Base-by-base conservation (phyloP, 2,329 filamentous ascomycete species). In the Huntiella savannae region DNA sequence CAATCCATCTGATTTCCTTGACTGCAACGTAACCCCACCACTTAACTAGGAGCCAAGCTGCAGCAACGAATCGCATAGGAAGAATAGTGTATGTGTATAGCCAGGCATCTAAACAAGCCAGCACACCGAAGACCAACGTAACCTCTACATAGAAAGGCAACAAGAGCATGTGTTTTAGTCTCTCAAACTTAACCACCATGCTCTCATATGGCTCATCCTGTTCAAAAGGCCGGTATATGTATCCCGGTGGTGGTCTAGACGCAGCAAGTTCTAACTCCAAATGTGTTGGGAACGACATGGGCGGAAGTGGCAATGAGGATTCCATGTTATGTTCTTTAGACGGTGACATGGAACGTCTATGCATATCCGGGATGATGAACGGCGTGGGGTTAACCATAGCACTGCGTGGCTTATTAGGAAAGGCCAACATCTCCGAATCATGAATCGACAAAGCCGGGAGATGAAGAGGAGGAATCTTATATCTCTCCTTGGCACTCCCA, bases 1-100 rank as follows among this genome's bases (percentile, higher is more conserved):
- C 69, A 3, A 94, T 62, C 63, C 79, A 91, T 3, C 68, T 69
- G 1, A 69, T 66, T 59, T 96, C 88, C 52, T 79, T 81, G 4
- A 68, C 68, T 2, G 88, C 54, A 16, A 86, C 73, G 33, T 80
- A 74, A 2, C 62, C 69, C 83, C 84, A 93, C 71, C 87, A 96
- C 50, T 74, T 71, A 7, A 76, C 60, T 19, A 98, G 63, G 2
- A 96, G 77, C 15, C 75, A 75, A 0, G 88, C 55, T 1, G 91
- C 88, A 49, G 87, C 81, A 46, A 82, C 60, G 55, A 98, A 96
- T 2, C 91, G 75, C 49, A 98, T 70, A 0, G 91, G 91, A 0
- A 98, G 66, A 39, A 98, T 94, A 0, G 91, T 98, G 55, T 98
- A 92, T 1, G 85, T 92, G 62, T 95, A 91, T 1, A 98, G 72